These are phyloP conservation scores for Leishmania braziliensis DNA, from an alignment of 208 protist species.

Conservation along the genomic window DNA sequence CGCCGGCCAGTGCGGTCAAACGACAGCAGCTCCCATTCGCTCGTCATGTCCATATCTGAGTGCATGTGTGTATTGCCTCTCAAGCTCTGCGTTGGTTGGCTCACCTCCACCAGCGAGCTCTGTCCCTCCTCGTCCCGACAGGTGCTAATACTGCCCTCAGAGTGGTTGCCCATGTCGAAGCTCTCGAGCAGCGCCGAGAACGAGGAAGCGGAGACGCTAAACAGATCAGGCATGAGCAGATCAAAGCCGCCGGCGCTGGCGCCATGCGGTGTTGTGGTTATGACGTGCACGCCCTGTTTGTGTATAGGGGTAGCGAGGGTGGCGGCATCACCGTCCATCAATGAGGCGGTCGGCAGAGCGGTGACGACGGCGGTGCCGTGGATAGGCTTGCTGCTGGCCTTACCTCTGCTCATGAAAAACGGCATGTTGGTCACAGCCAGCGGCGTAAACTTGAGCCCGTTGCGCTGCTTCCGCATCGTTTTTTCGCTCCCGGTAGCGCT, in stretches of 20 bases:
- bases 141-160: conserved; percentile 21
- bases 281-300: neutral
- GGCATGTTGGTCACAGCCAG: neutral
- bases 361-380: neutral
- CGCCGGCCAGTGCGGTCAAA: conserved; percentile 28
- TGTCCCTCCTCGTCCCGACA: conserved; percentile 20
- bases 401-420: no score
- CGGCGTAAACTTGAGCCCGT: neutral
- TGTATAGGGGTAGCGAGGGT: neutral
- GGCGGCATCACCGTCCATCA: neutral
- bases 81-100: conserved; percentile 59
- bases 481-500: neutral
- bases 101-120: conserved; percentile 60
- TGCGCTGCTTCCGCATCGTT: neutral
- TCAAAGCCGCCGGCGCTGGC: neutral
- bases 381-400: neutral
- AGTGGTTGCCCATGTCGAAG: conserved; percentile 35
- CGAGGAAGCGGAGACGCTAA: conserved; percentile 19
- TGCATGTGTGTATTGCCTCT: conserved; percentile 31
- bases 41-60: conserved; percentile 52
- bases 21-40: conserved; percentile 48
- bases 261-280: neutral
- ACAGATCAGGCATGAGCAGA: conserved; percentile 19
- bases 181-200: conserved; percentile 16
- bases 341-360: neutral